These are phyloP conservation scores for Cyberlindnera maclurae DNA, from an alignment of 805 yeast species.

Conservation along the genomic window DNA sequence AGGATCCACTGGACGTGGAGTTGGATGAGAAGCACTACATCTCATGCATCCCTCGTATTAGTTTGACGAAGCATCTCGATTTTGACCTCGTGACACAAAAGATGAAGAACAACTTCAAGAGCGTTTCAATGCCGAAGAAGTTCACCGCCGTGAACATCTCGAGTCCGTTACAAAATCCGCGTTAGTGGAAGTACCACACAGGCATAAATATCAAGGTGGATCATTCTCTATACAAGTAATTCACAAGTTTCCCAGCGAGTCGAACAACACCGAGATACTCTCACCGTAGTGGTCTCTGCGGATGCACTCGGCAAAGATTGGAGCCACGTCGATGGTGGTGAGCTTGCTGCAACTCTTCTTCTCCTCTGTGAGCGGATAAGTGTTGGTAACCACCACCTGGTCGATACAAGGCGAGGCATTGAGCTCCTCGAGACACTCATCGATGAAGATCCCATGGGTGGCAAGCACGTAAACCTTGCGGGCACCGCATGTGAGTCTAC, in stretches of 20 bases:
- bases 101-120: constrained; percentile 69
- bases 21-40: constrained; percentile 94
- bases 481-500: constrained; percentile 94
- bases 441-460: constrained; percentile 92
- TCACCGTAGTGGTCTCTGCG: constrained; percentile 99
- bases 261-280: constrained; percentile 87
- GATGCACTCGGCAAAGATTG: constrained; percentile 95
- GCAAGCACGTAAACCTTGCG: constrained; percentile 84
- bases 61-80: constrained; percentile 88
- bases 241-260: constrained; percentile 58
- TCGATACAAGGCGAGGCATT: constrained; percentile 78
- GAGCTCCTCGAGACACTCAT: constrained; percentile 74
- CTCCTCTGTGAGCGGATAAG: constrained; percentile 79
- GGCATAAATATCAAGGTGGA: no score
- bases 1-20: constrained; percentile 95
- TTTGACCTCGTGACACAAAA: constrained; percentile 81
- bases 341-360: constrained; percentile 59
- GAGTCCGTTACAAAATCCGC: constrained; percentile 40
- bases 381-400: constrained; percentile 90
- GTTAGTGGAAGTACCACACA: no score
- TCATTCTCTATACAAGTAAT: no score
- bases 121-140: constrained; percentile 87
- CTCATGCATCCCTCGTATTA: constrained; percentile 87
- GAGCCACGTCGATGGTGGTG: constrained; percentile 84
- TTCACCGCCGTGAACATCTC: constrained; percentile 85